phyloP scores from a whole-genome alignment of 306 rosid species.

The Quercus parvula region DNA sequence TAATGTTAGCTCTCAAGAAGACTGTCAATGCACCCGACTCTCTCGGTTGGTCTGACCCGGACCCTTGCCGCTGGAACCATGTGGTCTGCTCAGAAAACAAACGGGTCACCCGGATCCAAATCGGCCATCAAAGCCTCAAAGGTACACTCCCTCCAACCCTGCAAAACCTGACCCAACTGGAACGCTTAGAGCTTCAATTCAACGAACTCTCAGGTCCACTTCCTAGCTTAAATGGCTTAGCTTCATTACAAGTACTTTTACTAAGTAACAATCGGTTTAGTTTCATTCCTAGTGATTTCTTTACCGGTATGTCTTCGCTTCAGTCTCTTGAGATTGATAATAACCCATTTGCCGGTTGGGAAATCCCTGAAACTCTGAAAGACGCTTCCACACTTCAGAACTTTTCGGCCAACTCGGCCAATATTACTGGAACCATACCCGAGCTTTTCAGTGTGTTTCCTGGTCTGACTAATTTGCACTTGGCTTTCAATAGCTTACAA shows the following conservation, averaged over 20 bases:
- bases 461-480: slow-evolving; percentile 52
- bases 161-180: slow-evolving; percentile 42
- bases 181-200: slow-evolving; percentile 74
- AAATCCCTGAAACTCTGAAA: slow-evolving; percentile 48
- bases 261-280: slow-evolving; percentile 52
- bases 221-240: slow-evolving; percentile 52
- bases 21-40: slow-evolving; percentile 38
- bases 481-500: slow-evolving; percentile 61
- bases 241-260: slow-evolving; percentile 44
- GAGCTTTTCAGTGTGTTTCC: slow-evolving; percentile 53
- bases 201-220: slow-evolving; percentile 75
- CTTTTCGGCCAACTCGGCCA: slow-evolving; percentile 77
- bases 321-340: slow-evolving; percentile 55
- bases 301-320: slow-evolving; percentile 55
- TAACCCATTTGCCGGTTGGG: slow-evolving; percentile 71
- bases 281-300: slow-evolving; percentile 55
- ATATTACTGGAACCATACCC: slow-evolving; percentile 57
- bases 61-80: slow-evolving; percentile 53
- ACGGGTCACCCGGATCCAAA: slow-evolving; percentile 64
- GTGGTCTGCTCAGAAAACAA: slow-evolving; percentile 41
- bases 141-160: slow-evolving; percentile 55
- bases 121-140: slow-evolving; percentile 49
- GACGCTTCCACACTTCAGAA: slow-evolving; percentile 57
- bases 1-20: slow-evolving; percentile 56
- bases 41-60: slow-evolving; percentile 63